These are phyloP conservation scores for Creolimax fragrantissima DNA, from an alignment of 78 protist species.

Conservation along the genomic window DNA sequence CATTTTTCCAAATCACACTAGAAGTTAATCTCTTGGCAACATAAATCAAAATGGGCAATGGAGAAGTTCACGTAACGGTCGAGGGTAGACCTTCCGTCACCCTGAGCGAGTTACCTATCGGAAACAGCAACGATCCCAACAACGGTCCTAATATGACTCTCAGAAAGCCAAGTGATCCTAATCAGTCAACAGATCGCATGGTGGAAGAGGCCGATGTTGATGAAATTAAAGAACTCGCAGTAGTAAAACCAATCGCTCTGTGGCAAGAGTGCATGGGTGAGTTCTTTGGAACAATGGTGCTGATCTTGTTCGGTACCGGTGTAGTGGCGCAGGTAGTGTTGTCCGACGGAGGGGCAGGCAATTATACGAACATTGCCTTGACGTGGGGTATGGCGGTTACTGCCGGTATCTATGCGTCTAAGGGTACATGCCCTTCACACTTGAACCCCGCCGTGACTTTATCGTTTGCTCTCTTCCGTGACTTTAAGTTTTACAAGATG, in stretches of 20 bases:
- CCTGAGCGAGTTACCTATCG: background rate
- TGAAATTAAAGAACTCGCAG: background rate
- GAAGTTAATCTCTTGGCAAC: no score
- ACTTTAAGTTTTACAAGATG: background rate
- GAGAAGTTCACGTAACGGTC: no score
- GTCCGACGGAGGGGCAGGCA: background rate
- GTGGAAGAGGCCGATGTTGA: background rate
- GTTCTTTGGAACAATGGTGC: background rate
- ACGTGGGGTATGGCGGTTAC: background rate
- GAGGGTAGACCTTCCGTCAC: background rate
- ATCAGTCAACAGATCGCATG: background rate
- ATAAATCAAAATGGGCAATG: no score
- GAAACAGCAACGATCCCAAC: background rate
- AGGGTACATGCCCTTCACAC: background rate
- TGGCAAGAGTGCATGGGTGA: background rate
- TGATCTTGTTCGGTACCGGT: background rate
- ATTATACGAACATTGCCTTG: background rate
- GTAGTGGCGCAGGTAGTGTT: background rate
- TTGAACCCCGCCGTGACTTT: background rate
- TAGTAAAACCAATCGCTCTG: background rate
- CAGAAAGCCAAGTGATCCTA: background rate
- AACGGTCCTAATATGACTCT: background rate
- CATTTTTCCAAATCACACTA: no score
- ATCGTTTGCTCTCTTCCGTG: background rate
- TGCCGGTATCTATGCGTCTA: background rate